Evolutionary conservation across 306 rosid species (phyloP), one percentile per base, ranked within the genome.

Genomic region (Dryas alaskensis): DNA sequence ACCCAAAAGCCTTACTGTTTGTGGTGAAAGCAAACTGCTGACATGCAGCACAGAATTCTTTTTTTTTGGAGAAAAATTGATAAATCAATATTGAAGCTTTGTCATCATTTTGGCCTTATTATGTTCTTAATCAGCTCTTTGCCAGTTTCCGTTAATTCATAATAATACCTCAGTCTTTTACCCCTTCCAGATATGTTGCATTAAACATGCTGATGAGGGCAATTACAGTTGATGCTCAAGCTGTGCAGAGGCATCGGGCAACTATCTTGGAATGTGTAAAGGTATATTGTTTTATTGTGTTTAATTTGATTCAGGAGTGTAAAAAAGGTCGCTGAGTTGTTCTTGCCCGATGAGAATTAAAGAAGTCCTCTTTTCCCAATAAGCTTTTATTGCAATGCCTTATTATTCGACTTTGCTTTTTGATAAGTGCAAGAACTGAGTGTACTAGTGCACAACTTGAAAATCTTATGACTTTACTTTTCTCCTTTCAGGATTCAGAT

Each of bases 161-260:
- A 31, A 6, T 31, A 63, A 17, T 72, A 6, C 10, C 25, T 4
- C 12, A 53, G 63, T 67, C 44, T 70, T 62, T 62, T 42, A 44
- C 78, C 12, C 72, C 74, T 71, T 70, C 45, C 81, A 94, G 99
- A 78, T 94, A 94, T 58, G 99, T 94, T 78, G 99, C 97, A 43
- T 73, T 94, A 84, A 94, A 92, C 83, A 88, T 94, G 97, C 88
- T 94, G 82, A 94, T 92, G 96, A 92, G 67, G 84, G 99, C 99
- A 73, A 91, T 94, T 70, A 84, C 86, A n/a, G 92, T 86, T 80
- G 99, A 94, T 88, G 82, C 87, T 81, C 97, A 89, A 85, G 96
- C 99, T 57, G 99, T 94, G 70, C 99, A 94, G 86, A 94, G 99
- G 85, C 99, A 94, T 82, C 94, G 99, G 59, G 86, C 90, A 73